Conservation (phyloP, 768 basidiomycete species). For the Leccinellum luteum region DNA sequence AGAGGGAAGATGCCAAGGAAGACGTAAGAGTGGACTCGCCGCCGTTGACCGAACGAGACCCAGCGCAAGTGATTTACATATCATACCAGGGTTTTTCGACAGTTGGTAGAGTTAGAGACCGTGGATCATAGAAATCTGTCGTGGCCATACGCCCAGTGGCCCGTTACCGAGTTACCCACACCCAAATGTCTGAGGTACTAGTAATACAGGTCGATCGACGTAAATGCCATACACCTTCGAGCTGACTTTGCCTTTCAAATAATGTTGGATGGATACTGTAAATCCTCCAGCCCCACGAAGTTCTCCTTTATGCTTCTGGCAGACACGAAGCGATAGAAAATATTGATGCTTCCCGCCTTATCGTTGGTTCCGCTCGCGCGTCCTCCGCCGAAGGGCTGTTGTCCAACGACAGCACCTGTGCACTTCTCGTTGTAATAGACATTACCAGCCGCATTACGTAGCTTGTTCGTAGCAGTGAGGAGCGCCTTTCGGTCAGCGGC, state of each 20-base stretch:
- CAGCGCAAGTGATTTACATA: not conserved
- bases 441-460: slow-evolving; percentile 93
- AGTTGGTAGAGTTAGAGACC: not conserved
- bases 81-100: not conserved
- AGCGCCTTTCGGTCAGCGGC: slow-evolving; percentile 78
- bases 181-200: not conserved
- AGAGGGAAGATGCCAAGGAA: not conserved
- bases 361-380: slow-evolving; percentile 96
- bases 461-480: slow-evolving; percentile 70
- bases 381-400: slow-evolving; percentile 97
- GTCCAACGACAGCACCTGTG: slow-evolving; percentile 96
- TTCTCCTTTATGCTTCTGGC: slow-evolving; percentile 97
- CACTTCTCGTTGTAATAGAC: slow-evolving; percentile 99
- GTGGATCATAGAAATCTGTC: not conserved
- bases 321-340: slow-evolving; percentile 80
- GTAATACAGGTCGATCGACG: not conserved
- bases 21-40: not conserved
- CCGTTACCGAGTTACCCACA: not conserved
- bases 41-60: not conserved
- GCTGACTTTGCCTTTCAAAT: slow-evolving; percentile 36
- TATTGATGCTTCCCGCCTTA: slow-evolving; percentile 84
- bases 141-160: not conserved
- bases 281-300: slow-evolving; percentile 80
- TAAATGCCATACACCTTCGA: not conserved
- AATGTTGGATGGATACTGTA: slow-evolving; percentile 86